phyloP scores from a whole-genome alignment of 495 filamentous ascomycete species.

The Letharia columbiana region DNA sequence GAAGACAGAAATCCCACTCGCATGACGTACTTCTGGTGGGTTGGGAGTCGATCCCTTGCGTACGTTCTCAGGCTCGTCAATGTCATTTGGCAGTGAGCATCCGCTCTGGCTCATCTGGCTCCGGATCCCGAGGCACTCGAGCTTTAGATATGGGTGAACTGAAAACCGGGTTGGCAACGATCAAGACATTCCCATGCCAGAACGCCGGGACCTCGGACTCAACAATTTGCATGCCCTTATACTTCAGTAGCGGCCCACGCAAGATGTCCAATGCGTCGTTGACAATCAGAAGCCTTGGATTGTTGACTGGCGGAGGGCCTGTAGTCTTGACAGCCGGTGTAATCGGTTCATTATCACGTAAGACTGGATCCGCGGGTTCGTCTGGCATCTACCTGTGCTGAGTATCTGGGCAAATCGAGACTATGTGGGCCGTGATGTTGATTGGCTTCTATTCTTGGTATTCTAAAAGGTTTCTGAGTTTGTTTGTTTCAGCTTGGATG shows the following conservation, averaged over 20 bases:
- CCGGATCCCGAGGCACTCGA: slow-evolving; percentile 25
- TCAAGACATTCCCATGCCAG: slow-evolving; percentile 78
- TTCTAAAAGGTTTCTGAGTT: neutral
- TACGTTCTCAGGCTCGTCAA: neutral
- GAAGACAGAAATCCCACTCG: slow-evolving; percentile 36
- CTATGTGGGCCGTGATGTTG: neutral
- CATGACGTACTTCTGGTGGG: slow-evolving; percentile 19
- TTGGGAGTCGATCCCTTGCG: neutral
- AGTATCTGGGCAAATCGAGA: neutral
- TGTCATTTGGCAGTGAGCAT: neutral
- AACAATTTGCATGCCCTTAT: slow-evolving; percentile 66
- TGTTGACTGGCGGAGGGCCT: neutral
- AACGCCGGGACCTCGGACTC: slow-evolving; percentile 31
- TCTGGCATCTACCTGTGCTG: neutral
- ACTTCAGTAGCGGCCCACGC: slow-evolving; percentile 77
- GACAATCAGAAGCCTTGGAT: slow-evolving; percentile 3
- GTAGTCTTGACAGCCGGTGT: neutral
- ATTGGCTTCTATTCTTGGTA: neutral
- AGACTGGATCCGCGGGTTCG: neutral
- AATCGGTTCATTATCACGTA: neutral
- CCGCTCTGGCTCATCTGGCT: neutral
- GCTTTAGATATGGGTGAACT: slow-evolving; percentile 40
- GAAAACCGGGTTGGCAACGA: slow-evolving; percentile 62
- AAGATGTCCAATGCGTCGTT: slow-evolving; percentile 51
- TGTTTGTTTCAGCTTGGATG: neutral